Evolutionary conservation across 2,329 filamentous ascomycete species (phyloP), one percentile per base, ranked within the genome.

Genomic region (Hysterium pulicare): DNA sequence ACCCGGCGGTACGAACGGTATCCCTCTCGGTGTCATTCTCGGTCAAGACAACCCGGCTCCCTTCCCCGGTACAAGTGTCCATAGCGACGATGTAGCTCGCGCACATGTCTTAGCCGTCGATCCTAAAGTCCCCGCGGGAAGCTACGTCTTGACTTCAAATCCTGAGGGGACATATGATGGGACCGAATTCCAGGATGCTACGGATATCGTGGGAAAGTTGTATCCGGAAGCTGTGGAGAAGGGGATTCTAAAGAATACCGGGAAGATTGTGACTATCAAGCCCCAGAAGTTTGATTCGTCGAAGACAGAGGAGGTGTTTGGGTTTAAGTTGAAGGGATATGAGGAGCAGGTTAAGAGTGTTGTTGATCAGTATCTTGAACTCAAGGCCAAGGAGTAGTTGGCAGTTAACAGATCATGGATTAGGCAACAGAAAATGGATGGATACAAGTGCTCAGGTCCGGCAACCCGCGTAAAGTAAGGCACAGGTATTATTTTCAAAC

Each of bases 171-270:
- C 20, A 3, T 32, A 30, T 19, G 28, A 31, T 17, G 37, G 37
- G 4, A 30, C 24, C n/a, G 17, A n/a, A 6, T 31, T 15, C n/a
- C n/a, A 40, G 11, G 23, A 40, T 30, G 37, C 24, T 40, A 28
- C n/a, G 3, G 13, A 40, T 3, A 32, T 40, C 24, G 37, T 40
- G 9, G 28, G 5, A 21, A 40, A 13, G 5, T 17, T 13, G 10
- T 40, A 24, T 24, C 37, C 37, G 31, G 37, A 40, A 5, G 37
- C 22, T 30, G 37, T 40, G 21, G 24, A 28, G 23, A 19, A 40
- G 15, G 37, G 37, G 13, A 21, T 31, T 17, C 24, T 40, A 8
- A 28, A 15, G 7, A 16, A 30, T 30, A 40, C 5, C 16, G 23
- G 37, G 23, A 30, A 40, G 37, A 31, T 31, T 9, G 15, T 9